phyloP scores from a whole-genome alignment of 2,329 filamentous ascomycete genomes.

The Microascus cirrosus region DNA sequence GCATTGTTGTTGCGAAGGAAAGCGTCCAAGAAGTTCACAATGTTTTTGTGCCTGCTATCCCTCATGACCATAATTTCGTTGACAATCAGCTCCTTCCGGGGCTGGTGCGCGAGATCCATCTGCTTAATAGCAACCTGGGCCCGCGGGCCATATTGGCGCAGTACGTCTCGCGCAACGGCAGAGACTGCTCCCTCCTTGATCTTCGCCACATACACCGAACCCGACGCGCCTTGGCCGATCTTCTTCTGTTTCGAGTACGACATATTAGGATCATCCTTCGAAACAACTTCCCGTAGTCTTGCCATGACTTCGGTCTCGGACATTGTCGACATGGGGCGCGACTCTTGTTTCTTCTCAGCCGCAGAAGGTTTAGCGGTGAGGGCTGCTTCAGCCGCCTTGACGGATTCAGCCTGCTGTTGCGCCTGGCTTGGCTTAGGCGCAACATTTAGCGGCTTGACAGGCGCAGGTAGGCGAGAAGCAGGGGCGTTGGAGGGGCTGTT shows the following conservation, averaged over 20 bases:
- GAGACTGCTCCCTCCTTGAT: conserved; percentile 84
- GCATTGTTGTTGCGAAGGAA: conserved; percentile 91
- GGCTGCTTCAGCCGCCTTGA: conserved; percentile 84
- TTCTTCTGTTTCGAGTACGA: conserved; percentile 99
- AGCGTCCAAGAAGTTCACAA: conserved; percentile 96
- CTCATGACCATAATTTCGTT: conserved; percentile 99
- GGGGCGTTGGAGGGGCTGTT: conserved; percentile 11
- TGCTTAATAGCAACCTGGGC: conserved; percentile 98
- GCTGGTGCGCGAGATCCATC: conserved; percentile 97
- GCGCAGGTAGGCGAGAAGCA: conserved; percentile 42
- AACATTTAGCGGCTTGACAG: conserved; percentile 72
- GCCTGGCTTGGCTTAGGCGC: conserved; percentile 48
- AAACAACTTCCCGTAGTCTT: conserved; percentile 86
- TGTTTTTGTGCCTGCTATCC: conserved; percentile 94
- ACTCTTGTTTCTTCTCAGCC: conserved; percentile 73
- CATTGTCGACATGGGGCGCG: conserved; percentile 91
- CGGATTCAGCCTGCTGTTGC: conserved; percentile 48
- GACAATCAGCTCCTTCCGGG: conserved; percentile 94
- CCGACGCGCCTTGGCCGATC: conserved; percentile 95
- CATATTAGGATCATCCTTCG: conserved; percentile 85
- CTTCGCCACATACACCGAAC: conserved; percentile 94
- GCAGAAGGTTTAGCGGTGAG: conserved; percentile 71
- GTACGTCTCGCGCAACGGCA: conserved; percentile 63
- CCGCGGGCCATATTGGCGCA: conserved; percentile 67
- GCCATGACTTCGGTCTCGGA: conserved; percentile 95